Conservation (phyloP, 2,329 filamentous ascomycete genomes). For the Phialophora verrucosa region DNA sequence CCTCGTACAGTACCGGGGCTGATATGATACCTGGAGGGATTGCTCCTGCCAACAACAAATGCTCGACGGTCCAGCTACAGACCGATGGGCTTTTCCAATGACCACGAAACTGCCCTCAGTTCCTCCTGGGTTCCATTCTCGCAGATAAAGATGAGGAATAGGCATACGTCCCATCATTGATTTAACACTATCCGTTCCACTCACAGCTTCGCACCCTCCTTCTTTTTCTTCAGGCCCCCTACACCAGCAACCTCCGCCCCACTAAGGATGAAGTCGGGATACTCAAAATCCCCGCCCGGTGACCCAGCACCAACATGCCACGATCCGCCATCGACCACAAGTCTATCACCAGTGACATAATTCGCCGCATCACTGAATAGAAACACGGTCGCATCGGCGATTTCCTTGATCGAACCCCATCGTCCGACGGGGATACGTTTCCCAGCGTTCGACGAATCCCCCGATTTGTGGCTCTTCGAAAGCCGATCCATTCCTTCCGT, state of each 20-base stretch:
- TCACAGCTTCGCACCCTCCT: constrained; percentile 41
- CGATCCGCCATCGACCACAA: constrained; percentile 68
- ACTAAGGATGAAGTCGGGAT: constrained; percentile 65
- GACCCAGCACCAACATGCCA: constrained; percentile 50
- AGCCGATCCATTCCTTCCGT: constrained; percentile 81
- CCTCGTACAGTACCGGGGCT: no score
- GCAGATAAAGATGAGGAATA: background rate
- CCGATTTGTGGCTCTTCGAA: constrained; percentile 55
- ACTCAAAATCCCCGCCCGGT: constrained; percentile 51
- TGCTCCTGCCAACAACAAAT: background rate
- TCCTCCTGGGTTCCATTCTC: background rate
- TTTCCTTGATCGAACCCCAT: constrained; percentile 80
- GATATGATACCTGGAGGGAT: background rate
- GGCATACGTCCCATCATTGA: background rate
- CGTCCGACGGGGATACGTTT: constrained; percentile 72
- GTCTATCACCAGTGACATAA: constrained; percentile 80
- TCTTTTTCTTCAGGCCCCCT: constrained; percentile 61
- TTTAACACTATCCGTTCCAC: background rate
- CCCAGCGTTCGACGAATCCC: constrained; percentile 46
- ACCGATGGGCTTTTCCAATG: background rate
- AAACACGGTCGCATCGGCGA: constrained; percentile 90
- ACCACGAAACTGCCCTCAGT: background rate
- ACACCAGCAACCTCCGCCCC: constrained; percentile 62
- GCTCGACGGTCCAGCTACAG: background rate
- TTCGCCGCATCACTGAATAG: constrained; percentile 84